Evolutionary conservation across 305 asterid species (phyloP).

Genomic region (Fraxinus latifolia): DNA sequence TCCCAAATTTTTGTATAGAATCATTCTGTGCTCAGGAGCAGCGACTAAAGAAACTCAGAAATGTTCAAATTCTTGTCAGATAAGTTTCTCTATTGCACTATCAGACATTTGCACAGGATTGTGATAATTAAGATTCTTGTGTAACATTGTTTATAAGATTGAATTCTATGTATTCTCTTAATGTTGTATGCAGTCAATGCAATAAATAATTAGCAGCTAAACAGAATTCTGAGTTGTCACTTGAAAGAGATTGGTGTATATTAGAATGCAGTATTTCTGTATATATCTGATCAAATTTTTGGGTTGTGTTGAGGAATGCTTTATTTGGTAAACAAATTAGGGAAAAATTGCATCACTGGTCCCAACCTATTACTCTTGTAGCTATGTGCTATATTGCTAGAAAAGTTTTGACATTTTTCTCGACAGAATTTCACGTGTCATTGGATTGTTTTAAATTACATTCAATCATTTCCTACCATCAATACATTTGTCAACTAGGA

Average conservation of each 20-base stretch:
- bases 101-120: conserved; percentile 32
- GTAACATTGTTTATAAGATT: conserved; percentile 40
- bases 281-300: conserved; percentile 12
- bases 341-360: not conserved
- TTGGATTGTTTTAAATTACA: not conserved
- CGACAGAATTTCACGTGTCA: not conserved
- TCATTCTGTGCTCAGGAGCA: conserved; percentile 35
- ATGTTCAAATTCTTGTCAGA: conserved; percentile 18
- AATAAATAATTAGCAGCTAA: conserved; percentile 32
- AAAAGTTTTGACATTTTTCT: too few relatives aligned
- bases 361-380: not conserved
- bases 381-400: not conserved
- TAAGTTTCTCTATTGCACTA: conserved; percentile 16
- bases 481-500: not conserved
- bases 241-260: not conserved
- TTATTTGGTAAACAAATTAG: not conserved
- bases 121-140: conserved; percentile 38
- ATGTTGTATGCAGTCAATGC: conserved; percentile 25
- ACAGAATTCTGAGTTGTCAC: conserved; percentile 7
- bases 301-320: conserved; percentile 8
- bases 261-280: conserved; percentile 28
- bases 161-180: conserved; percentile 28
- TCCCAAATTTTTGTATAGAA: conserved; percentile 41
- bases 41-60: conserved; percentile 26
- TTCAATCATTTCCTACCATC: not conserved